These are phyloP conservation scores for Melastoma candidum DNA, from an alignment of 441 rosid species.

Conservation along the genomic window DNA sequence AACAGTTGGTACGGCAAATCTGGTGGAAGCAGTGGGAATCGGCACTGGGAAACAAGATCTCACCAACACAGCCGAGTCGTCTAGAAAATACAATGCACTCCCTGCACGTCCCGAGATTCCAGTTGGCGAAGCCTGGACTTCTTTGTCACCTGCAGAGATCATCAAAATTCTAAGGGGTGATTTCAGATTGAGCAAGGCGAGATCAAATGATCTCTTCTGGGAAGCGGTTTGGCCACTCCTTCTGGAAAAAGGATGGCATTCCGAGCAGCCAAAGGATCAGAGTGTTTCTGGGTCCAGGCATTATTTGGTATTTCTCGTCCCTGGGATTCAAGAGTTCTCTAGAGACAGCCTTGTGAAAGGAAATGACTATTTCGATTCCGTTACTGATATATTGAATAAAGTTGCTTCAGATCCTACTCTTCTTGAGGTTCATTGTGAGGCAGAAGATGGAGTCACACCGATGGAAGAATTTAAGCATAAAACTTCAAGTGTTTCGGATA, in stretches of 20 bases:
- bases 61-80: conserved; percentile 46
- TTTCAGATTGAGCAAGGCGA: conserved; percentile 66
- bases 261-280: conserved; percentile 62
- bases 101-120: conserved; percentile 42
- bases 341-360: conserved; percentile 64
- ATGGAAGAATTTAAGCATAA: conserved; percentile 31
- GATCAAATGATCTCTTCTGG: conserved; percentile 82
- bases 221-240: conserved; percentile 97
- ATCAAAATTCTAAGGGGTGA: conserved; percentile 59
- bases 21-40: conserved; percentile 55
- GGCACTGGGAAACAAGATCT: conserved; percentile 80
- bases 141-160: conserved; percentile 49
- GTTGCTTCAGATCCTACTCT: conserved; percentile 69
- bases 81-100: conserved; percentile 30
- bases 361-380: conserved; percentile 66
- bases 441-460: conserved; percentile 9
- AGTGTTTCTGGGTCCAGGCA: conserved; percentile 26
- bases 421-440: conserved; percentile 42
- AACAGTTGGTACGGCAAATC: conserved; percentile 30
- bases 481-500: conserved; percentile 15
- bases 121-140: conserved; percentile 55
- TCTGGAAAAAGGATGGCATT: conserved; percentile 86
- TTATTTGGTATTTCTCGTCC: conserved; percentile 62
- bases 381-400: conserved; percentile 61
- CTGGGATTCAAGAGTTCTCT: conserved; percentile 56